A percentile compares a stretch with the other conserved stretches of the same genome.
Evolutionary conservation across 2,329 filamentous ascomycete genomes (phyloP).

Genomic region (Fusarium piperis): DNA sequence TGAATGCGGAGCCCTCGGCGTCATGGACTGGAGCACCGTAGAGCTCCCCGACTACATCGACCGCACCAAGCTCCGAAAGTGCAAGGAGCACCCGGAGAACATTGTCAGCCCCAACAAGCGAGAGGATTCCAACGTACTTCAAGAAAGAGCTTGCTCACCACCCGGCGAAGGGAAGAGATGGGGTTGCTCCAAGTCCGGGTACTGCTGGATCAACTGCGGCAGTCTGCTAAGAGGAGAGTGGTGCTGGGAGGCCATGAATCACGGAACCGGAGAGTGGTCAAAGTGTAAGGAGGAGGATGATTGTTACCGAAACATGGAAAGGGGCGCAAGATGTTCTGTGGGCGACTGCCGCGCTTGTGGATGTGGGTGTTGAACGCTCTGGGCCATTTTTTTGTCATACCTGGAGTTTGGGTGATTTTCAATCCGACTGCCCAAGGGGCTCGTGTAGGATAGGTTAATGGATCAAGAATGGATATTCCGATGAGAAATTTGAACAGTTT

Average conservation of each 20-base stretch:
- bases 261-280: background rate
- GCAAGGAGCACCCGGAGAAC: background rate
- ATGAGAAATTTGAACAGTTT: background rate
- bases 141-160: background rate
- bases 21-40: constrained; percentile 6
- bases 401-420: background rate
- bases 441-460: background rate
- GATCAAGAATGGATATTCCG: background rate
- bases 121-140: background rate
- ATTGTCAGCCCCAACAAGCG: background rate
- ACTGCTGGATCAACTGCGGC: constrained; percentile 2
- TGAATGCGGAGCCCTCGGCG: constrained; percentile 5
- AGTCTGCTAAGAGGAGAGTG: background rate
- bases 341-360: background rate
- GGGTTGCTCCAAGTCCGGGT: background rate
- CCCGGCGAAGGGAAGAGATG: background rate
- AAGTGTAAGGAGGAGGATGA: background rate
- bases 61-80: background rate
- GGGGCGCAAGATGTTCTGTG: background rate
- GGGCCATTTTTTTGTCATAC: background rate
- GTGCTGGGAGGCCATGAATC: constrained; percentile 4
- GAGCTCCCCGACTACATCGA: background rate
- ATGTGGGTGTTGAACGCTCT: background rate
- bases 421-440: background rate
- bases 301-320: background rate